Evolutionary conservation across 2,329 filamentous ascomycete species (phyloP).

Genomic region (Phialophora tarda): DNA sequence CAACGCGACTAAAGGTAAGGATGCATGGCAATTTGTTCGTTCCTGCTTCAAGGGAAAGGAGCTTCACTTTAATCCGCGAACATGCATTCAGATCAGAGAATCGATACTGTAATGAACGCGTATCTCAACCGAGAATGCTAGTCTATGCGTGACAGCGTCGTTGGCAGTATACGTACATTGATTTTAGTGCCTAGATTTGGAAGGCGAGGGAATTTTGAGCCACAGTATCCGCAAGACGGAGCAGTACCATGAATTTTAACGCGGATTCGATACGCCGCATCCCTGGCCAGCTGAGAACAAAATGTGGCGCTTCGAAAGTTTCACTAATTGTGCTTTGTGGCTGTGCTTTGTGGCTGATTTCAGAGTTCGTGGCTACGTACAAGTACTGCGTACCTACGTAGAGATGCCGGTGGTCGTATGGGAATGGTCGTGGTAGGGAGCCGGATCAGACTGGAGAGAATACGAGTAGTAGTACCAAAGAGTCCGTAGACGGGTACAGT

Average conservation of each 20-base stretch:
- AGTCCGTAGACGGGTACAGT: no score
- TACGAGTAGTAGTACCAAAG: background rate
- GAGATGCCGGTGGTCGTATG: background rate
- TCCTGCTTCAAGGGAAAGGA: background rate
- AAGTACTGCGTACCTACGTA: background rate
- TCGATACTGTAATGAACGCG: background rate
- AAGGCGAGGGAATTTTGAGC: background rate
- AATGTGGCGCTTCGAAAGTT: background rate
- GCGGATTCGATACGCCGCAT: background rate
- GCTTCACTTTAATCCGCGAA: background rate
- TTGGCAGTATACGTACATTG: no score
- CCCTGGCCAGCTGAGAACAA: background rate
- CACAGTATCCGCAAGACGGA: background rate
- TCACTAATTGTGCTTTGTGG: background rate
- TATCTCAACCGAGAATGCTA: background rate
- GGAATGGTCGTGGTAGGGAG: no score
- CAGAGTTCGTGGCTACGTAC: background rate
- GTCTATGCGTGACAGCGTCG: no score
- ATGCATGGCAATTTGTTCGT: background rate
- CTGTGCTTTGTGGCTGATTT: slow-evolving; percentile 10
- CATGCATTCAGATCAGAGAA: background rate
- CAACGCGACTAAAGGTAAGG: background rate
- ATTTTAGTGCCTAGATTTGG: background rate
- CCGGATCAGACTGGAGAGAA: background rate
- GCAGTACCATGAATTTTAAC: background rate